Evolutionary conservation across 2,329 filamentous ascomycete species (phyloP), one percentile per base, ranked within the genome.

Genomic region (Cladophialophora carrionii): DNA sequence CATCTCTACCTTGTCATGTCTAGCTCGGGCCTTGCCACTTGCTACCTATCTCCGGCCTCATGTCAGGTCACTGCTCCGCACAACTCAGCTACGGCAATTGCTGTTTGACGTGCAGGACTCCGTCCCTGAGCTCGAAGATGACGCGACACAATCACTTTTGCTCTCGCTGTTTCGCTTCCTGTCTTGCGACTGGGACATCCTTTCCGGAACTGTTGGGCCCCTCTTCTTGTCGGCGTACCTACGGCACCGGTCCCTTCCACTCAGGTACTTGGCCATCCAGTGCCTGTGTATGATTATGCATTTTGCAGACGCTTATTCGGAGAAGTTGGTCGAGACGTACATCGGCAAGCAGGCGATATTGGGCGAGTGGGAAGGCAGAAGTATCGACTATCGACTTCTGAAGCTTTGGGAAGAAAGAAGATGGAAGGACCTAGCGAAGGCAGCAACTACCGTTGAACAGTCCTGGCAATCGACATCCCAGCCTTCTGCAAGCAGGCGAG

Each of bases 251-350:
- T 82, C 84, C 70, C 80, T 78, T 64, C 79, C 85, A 17, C 85
- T 96, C 57, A 87, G 90, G 77, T 96, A 93, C 76, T 82, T 98
- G 66, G 89, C 92, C 14, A 84, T 96, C 62, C 87, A 92, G 68
- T 86, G 93, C 65, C 90, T 96, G 70, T 92, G 89, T 73, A 82
- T 91, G 68, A 86, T 92, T 63, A 86, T 96, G 71, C 87, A 87
- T 72, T 90, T 90, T 32, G 89, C 95, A 3, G 95, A 99, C 76
- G 81, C 84, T 69, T 91, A 91, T 68, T 83, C 90, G 55, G 89
- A 96, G 73, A 81, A 85, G 56, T 88, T 96, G 75, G 78, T 96
- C 34, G 78, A 81, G 56, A 82, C 85, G 72, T 83, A 92, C 75
- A 80, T 94, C 62, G 87, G 85, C 49, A 80, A 84, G 46, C 85